Evolutionary conservation across 768 basidiomycete genomes (phyloP), one percentile per base, ranked within the genome.

Genomic region (Lactarius tabidus): DNA sequence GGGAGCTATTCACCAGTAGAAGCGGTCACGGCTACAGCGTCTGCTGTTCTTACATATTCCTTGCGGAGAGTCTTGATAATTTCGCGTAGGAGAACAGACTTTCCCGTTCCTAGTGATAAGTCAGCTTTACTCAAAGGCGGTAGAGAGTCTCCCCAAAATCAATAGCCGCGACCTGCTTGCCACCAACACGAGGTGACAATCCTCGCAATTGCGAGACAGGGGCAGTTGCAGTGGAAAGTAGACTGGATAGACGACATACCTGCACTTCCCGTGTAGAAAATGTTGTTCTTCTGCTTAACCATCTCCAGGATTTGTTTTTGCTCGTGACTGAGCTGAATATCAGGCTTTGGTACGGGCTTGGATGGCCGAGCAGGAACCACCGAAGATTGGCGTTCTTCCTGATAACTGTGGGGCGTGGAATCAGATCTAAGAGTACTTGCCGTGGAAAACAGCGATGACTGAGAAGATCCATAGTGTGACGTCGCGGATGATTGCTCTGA

Each of bases 181-280:
- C 20, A 38, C 39, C 20, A 67, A 62, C 59, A 35, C 33, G 51
- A 26, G 45, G n/a, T n/a, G n/a, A 41, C 33, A 63, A 39, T 31
- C 3, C 26, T 23, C 51, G 20, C 48, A 43, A 18, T n/a, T n/a
- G n/a, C n/a, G n/a, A n/a, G n/a, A 41, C 38, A 51, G 55, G 55
- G 76, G 15, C 43, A 9, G 18, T 51, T 31, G 23, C 28, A 5
- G 23, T 17, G 17, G 12, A 26, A 23, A 35, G n/a, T 18, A 31
- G 29, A 33, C n/a, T 36, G 58, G 36, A 45, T 18, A 15, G 17
- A 52, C 4, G 33, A 62, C 87, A 68, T 68, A 97, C 95, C 96
- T 65, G 97, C 97, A 79, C 91, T 93, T 31, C 97, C 97, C 1
- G 96, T 99, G 75, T 98, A 99, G 72, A 99, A 99, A 35, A 98